Evolutionary conservation across 306 rosid species (phyloP).

Genomic region (Macrotyloma uniflorum): DNA sequence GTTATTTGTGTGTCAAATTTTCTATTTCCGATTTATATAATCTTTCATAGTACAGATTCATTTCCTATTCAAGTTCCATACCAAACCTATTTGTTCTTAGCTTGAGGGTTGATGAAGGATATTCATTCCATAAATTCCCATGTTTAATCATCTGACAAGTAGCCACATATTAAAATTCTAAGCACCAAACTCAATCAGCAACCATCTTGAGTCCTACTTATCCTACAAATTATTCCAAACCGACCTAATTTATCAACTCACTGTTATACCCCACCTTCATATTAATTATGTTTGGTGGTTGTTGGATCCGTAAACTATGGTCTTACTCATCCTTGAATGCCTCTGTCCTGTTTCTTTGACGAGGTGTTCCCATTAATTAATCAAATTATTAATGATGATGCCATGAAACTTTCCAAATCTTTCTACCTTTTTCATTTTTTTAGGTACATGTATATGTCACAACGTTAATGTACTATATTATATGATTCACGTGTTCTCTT

Average conservation of each 20-base stretch:
- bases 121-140: not conserved
- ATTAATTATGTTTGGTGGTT: slow-evolving; percentile 23
- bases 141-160: not conserved
- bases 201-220: not conserved
- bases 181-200: not conserved
- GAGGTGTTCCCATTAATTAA: not conserved
- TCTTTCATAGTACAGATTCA: not conserved
- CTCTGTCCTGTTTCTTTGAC: not conserved
- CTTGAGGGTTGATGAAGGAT: not conserved
- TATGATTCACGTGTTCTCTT: slow-evolving; percentile 5
- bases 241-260: not conserved
- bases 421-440: not conserved
- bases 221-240: slow-evolving; percentile 1
- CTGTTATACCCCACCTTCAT: not conserved
- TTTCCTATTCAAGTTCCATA: not conserved
- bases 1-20: not conserved
- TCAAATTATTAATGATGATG: slow-evolving; percentile 28
- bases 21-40: not conserved
- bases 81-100: not conserved
- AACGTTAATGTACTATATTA: not conserved
- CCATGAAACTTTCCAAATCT: slow-evolving; percentile 24
- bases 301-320: slow-evolving; percentile 12
- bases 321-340: slow-evolving; percentile 21
- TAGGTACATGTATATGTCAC: not conserved
- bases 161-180: not conserved